Base-by-base conservation (phyloP, 805 yeast genomes). In the Cephaloascus albidus region DNA sequence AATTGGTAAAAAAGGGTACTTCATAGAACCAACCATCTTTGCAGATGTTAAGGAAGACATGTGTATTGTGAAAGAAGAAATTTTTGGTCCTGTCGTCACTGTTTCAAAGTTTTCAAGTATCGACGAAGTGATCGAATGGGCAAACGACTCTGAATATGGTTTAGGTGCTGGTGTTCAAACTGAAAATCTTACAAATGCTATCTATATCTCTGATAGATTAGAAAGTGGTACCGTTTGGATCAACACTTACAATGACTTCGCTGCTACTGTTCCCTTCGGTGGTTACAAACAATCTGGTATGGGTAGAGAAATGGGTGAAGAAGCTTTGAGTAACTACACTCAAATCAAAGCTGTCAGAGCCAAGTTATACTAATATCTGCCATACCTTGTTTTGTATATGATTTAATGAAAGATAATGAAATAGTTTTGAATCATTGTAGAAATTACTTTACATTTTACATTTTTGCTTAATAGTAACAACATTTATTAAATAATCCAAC, bases 261-360 rank as follows among this genome's bases (percentile, higher is more conserved):
- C 54, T 40, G 48, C 49, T 26, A 52, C 50, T 44, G 47, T 57
- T 38, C 66, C 66, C 18, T 61, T 61, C 38, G 66, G 66, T 15
- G 66, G 66, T 28, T 58, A 52, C 43, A 60, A 61, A 49, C 51
- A 51, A 50, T 50, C 57, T 20, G 66, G 66, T 40, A 70, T 83
- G 45, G 72, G 72, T 49, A 65, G 70, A 61, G 72, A 67, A 56
- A 63, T 67, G 70, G 72, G 72, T 51, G 58, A 52, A 34, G 70
- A 65, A 43, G 68, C 65, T 18, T 63, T 67, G 50, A 68, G 63
- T 45, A 63, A 61, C 58, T 67, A 67, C 58, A 57, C 63, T 41
- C 72, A 67, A 52, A 50, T 50, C 40, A 67, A 65, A 57, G 70
- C 72, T 41, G 71, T 67, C 40, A 66, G 72, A 64, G 49, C 63